Conservation (phyloP, 1,139 yeast genomes). For the Scheffersomyces segobiensis region DNA sequence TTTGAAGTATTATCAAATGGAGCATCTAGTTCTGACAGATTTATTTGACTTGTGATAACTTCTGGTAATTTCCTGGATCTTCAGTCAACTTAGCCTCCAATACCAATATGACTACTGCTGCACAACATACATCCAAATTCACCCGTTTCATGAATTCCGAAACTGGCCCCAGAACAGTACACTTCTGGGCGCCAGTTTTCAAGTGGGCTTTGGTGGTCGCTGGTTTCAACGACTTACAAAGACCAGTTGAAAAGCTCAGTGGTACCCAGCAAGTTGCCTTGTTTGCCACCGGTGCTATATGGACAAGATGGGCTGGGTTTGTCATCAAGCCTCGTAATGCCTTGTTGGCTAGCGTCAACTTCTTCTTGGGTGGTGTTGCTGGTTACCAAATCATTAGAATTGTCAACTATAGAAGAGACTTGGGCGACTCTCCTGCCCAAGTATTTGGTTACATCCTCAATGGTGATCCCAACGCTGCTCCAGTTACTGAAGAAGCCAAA, state of each 20-base stretch:
- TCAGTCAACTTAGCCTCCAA: neutral
- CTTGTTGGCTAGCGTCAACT: slow-evolving; percentile 88
- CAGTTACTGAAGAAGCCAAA: slow-evolving; percentile 1
- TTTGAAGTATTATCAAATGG: neutral
- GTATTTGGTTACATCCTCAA: slow-evolving; percentile 58
- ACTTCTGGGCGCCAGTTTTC: slow-evolving; percentile 78
- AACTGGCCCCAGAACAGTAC: slow-evolving; percentile 94
- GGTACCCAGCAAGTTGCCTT: slow-evolving; percentile 93
- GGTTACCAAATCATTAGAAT: slow-evolving; percentile 80
- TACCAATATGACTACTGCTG: slow-evolving; percentile 41
- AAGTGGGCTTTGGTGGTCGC: slow-evolving; percentile 92
- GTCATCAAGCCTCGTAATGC: slow-evolving; percentile 88
- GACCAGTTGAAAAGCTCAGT: slow-evolving; percentile 89
- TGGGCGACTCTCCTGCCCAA: slow-evolving; percentile 52
- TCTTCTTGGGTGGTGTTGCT: slow-evolving; percentile 89
- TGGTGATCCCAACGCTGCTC: slow-evolving; percentile 33
- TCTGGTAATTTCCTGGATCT: neutral
- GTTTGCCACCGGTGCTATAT: slow-evolving; percentile 87
- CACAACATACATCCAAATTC: slow-evolving; percentile 59
- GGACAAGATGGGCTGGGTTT: slow-evolving; percentile 97
- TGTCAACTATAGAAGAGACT: slow-evolving; percentile 55
- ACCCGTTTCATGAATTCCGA: slow-evolving; percentile 75
- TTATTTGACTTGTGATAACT: neutral
- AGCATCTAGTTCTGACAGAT: neutral
- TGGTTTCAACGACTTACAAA: slow-evolving; percentile 78